Evolutionary conservation across 441 rosid genomes (phyloP).

Genomic region (Brassica balearica): DNA sequence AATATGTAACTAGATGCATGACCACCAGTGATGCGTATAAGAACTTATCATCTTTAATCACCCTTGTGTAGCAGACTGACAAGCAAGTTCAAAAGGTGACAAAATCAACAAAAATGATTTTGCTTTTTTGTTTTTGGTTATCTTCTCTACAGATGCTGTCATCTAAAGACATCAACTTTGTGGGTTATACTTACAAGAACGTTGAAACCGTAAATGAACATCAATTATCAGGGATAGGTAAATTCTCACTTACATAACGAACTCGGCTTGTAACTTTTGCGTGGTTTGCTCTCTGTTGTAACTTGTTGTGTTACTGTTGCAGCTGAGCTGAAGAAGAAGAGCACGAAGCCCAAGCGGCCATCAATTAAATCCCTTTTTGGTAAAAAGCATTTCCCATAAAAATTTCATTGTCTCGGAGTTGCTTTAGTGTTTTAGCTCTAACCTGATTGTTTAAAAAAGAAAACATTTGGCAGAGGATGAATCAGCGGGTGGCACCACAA

Average conservation of each 20-base stretch:
- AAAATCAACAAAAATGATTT: conserved; percentile 27
- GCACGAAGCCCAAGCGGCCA: conserved; percentile 87
- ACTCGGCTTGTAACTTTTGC: background rate
- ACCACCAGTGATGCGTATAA: background rate
- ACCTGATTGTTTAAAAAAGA: conserved; percentile 14
- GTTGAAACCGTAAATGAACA: conserved; percentile 83
- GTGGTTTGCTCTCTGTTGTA: too few species aligned
- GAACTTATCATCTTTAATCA: background rate
- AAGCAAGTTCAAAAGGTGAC: conserved; percentile 66
- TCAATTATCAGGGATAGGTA: conserved; percentile 88
- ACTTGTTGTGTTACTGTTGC: too few species aligned
- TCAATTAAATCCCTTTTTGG: conserved; percentile 97
- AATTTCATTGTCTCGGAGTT: background rate
- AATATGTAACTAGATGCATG: background rate
- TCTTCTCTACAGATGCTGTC: conserved; percentile 75
- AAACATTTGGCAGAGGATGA: conserved; percentile 65
- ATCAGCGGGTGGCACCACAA: conserved; percentile 51
- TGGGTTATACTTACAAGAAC: conserved; percentile 96
- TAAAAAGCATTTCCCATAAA: conserved; percentile 37
- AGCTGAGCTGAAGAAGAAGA: conserved; percentile 55
- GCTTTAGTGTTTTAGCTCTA: conserved; percentile 3
- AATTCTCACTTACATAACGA: conserved; percentile 17
- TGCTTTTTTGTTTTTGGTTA: conserved; percentile 20
- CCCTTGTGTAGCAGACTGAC: conserved; percentile 61
- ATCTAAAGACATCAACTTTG: conserved; percentile 92